Percentiles rank a stretch among this genome's conserved stretches.
phyloP scores from a whole-genome alignment of 1,284 basidiomycete genomes.

The Malassezia sp. region DNA sequence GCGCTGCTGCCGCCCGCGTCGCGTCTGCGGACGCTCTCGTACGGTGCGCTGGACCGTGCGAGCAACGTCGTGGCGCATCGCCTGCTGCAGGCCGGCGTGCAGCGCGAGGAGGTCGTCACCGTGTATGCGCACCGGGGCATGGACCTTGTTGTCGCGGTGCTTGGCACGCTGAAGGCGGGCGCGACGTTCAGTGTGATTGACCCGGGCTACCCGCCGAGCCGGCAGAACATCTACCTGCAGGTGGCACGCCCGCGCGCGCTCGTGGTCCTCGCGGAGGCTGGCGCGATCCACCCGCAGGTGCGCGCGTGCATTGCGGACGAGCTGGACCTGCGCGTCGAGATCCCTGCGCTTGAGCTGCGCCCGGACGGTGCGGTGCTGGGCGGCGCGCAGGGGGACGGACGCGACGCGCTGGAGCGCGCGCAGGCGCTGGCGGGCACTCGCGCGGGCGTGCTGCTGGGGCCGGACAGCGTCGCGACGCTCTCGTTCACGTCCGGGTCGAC shows the following conservation, averaged over 20 bases:
- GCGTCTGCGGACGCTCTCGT: constrained; percentile 59
- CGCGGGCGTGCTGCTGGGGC: constrained; percentile 70
- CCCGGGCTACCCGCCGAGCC: constrained; percentile 86
- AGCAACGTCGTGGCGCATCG: constrained; percentile 86
- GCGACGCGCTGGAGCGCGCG: constrained; percentile 52
- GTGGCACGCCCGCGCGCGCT: constrained; percentile 90
- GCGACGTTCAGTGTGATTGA: constrained; percentile 97
- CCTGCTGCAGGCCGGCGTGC: constrained; percentile 69
- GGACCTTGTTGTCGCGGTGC: constrained; percentile 90
- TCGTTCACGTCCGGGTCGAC: constrained; percentile 97
- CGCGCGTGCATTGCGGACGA: constrained; percentile 72
- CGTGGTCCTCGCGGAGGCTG: constrained; percentile 82
- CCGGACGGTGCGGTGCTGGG: constrained; percentile 54
- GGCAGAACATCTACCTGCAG: constrained; percentile 89
- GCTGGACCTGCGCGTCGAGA: constrained; percentile 73
- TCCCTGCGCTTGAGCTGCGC: constrained; percentile 77
- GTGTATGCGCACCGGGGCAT: constrained; percentile 96
- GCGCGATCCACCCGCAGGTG: constrained; percentile 67
- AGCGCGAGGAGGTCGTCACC: constrained; percentile 93
- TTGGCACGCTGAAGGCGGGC: constrained; percentile 92
- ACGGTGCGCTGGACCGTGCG: constrained; percentile 68
- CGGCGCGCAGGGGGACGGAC: constrained; percentile 49
- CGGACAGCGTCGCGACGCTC: constrained; percentile 86
- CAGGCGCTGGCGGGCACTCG: constrained; percentile 50
- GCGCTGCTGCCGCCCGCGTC: constrained; percentile 50